A percentile compares a stretch with the other conserved stretches of the same genome.
Evolutionary conservation across 345 rosid genomes (phyloP).

Genomic region (Hirschfeldia incana): DNA sequence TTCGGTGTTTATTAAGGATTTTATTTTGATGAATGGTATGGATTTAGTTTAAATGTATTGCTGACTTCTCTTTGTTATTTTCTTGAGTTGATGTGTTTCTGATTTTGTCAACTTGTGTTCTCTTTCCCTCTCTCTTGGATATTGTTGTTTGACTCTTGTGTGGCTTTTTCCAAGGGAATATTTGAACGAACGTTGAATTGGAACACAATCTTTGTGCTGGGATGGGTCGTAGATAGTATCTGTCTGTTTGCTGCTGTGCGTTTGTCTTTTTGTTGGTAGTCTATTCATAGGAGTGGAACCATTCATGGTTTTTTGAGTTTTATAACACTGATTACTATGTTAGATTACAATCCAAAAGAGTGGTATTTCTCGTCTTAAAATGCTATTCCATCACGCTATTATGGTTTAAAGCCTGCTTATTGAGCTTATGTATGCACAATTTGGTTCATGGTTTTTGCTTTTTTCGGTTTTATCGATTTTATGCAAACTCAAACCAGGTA

Average conservation of each 20-base stretch:
- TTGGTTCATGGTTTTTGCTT: not conserved
- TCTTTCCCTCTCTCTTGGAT: not conserved
- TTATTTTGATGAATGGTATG: not conserved
- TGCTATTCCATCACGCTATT: no score
- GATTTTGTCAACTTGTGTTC: slow-evolving; percentile 14
- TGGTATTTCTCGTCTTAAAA: not conserved
- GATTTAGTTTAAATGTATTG: not conserved
- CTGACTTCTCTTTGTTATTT: not conserved
- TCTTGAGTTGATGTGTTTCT: not conserved
- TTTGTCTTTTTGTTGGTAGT: slow-evolving; percentile 21
- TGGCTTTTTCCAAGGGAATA: not conserved
- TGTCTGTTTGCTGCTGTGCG: slow-evolving; percentile 11
- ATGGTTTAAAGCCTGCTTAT: not conserved
- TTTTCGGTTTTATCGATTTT: not conserved
- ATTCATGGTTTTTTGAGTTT: slow-evolving; percentile 4
- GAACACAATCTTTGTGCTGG: slow-evolving; percentile 1
- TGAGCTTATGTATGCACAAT: not conserved
- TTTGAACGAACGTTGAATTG: not conserved
- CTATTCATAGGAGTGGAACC: not conserved
- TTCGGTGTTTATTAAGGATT: not conserved
- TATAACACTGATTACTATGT: not conserved
- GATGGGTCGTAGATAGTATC: not conserved
- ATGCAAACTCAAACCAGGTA: not conserved
- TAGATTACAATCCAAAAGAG: not conserved
- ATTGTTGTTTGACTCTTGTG: slow-evolving; percentile 13